phyloP scores from a whole-genome alignment of 225 moss, liverwort and hornwort species.

The Lunularia cruciata region DNA sequence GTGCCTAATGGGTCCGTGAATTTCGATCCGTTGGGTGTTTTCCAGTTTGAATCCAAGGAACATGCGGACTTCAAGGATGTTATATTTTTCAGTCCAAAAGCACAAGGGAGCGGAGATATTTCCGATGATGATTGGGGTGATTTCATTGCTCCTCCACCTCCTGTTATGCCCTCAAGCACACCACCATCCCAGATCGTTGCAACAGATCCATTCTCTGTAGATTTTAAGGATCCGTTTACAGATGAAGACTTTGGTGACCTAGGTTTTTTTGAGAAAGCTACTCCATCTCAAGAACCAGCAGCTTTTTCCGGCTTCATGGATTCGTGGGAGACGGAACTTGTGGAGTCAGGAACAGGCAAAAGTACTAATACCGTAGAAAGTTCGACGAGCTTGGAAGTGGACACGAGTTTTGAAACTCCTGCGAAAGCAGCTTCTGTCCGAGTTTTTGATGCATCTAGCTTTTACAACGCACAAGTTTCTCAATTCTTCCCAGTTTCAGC shows the following conservation, averaged over 20 bases:
- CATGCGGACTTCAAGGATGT: background rate
- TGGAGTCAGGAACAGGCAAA: background rate
- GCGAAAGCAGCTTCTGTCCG: background rate
- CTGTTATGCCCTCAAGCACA: background rate
- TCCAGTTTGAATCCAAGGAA: background rate
- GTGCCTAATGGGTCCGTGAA: background rate
- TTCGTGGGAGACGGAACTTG: conserved; percentile 10
- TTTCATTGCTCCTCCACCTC: conserved; percentile 27
- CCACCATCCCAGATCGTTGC: background rate
- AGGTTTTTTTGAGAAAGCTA: background rate
- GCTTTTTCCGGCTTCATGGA: background rate
- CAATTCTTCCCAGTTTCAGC: conserved; percentile 9
- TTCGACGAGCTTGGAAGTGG: background rate
- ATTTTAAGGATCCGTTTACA: background rate
- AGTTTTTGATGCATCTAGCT: conserved; percentile 16
- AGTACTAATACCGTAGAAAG: background rate
- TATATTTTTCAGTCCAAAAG: conserved; percentile 15
- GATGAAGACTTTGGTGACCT: conserved; percentile 6
- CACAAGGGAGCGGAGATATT: background rate
- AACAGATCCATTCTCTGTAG: background rate
- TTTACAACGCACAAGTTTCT: conserved; percentile 20
- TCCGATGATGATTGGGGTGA: conserved; percentile 34
- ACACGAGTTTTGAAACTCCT: background rate
- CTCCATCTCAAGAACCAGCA: background rate
- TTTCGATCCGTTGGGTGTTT: conserved; percentile 17